These are phyloP conservation scores for Talaromyces sp. DNA, from an alignment of 2,329 filamentous ascomycete genomes.

Conservation along the genomic window DNA sequence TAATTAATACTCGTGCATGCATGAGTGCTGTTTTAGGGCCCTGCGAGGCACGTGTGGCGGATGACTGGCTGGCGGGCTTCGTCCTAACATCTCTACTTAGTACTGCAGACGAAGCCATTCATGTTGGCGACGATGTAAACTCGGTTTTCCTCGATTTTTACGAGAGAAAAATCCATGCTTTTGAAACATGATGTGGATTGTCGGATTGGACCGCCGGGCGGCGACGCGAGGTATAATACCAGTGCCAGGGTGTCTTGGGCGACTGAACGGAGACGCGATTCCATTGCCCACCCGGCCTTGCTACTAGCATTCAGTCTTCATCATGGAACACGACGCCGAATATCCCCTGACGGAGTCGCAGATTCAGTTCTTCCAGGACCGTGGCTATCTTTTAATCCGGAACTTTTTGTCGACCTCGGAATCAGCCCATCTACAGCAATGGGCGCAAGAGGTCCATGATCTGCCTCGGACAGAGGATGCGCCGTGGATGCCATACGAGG, in stretches of 20 bases:
- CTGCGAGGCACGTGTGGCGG: background rate
- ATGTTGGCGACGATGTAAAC: background rate
- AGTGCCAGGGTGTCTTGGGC: too few species aligned
- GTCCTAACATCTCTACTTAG: background rate
- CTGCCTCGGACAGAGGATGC: conserved; percentile 23
- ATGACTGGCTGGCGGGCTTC: background rate
- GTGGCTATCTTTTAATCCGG: conserved; percentile 24
- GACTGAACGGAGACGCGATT: background rate
- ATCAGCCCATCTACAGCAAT: conserved; percentile 18
- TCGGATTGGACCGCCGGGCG: background rate
- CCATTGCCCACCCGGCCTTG: background rate
- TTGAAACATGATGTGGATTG: background rate
- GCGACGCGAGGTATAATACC: background rate
- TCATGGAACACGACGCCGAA: background rate
- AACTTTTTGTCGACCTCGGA: conserved; percentile 20
- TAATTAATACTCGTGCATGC: background rate
- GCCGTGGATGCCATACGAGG: conserved; percentile 31
- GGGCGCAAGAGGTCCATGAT: conserved; percentile 32
- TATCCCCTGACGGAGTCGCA: conserved; percentile 6
- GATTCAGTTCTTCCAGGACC: conserved; percentile 21
- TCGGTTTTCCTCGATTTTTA: background rate
- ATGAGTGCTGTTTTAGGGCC: background rate
- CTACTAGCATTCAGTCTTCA: background rate
- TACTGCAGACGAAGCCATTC: background rate
- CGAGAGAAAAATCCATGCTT: background rate